Conservation (phyloP, 768 basidiomycete genomes). For the Termitomyces sp. region DNA sequence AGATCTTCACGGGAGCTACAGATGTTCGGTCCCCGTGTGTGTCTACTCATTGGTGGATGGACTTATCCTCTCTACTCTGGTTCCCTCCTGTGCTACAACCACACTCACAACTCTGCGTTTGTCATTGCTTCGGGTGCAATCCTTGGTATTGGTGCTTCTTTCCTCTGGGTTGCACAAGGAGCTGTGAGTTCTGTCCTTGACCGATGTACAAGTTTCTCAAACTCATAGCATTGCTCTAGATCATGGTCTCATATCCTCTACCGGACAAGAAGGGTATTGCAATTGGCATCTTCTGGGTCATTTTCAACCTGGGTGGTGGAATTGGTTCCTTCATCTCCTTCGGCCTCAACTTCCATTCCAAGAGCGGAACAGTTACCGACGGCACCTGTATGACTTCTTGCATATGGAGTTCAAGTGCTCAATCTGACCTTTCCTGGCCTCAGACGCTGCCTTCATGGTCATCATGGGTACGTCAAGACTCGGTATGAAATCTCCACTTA, state of each 20-base stretch:
- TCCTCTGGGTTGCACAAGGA: constrained; percentile 26
- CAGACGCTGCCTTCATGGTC: constrained; percentile 26
- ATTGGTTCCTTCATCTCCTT: constrained; percentile 28
- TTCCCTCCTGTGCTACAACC: constrained; percentile 24
- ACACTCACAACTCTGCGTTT: constrained; percentile 23
- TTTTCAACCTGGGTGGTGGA: constrained; percentile 26
- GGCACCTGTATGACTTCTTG: constrained; percentile 21
- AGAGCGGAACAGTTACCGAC: constrained; percentile 23
- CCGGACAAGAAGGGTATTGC: constrained; percentile 24
- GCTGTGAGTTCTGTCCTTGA: constrained; percentile 14
- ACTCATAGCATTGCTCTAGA: constrained; percentile 9
- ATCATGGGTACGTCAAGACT: constrained; percentile 20
- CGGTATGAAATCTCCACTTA: neutral
- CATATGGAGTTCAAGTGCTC: neutral
- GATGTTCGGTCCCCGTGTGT: constrained; percentile 24
- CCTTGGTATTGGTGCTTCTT: constrained; percentile 24
- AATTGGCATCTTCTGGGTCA: constrained; percentile 26
- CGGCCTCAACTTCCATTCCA: constrained; percentile 23
- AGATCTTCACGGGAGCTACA: neutral
- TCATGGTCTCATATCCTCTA: constrained; percentile 27
- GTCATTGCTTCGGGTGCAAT: constrained; percentile 25
- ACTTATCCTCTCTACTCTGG: constrained; percentile 25
- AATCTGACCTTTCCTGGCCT: neutral
- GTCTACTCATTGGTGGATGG: constrained; percentile 24
- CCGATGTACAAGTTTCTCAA: neutral